These are phyloP conservation scores for Coemansia sp. DNA, from an alignment of 192 early-diverging fungal genomes.

Conservation along the genomic window DNA sequence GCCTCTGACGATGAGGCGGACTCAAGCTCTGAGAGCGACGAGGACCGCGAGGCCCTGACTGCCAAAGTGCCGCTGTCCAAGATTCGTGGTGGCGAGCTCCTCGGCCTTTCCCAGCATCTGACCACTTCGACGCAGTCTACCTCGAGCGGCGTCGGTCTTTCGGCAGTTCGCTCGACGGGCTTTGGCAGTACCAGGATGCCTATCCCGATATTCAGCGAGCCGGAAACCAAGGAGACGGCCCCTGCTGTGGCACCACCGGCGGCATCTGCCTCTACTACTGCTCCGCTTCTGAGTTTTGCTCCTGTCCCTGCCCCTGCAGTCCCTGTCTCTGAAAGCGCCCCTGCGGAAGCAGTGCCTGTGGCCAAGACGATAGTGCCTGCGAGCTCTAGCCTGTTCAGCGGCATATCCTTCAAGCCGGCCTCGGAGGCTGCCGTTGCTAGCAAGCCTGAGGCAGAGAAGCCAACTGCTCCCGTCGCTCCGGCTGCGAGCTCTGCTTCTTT, in stretches of 20 bases:
- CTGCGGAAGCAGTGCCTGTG: not conserved
- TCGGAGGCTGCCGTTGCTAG: not conserved
- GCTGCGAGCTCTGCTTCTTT: not conserved
- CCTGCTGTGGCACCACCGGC: not conserved
- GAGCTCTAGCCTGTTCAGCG: conserved; percentile 5
- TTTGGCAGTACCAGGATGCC: conserved; percentile 49
- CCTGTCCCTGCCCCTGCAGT: not conserved
- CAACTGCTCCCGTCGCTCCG: not conserved
- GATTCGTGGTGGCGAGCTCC: conserved; percentile 51
- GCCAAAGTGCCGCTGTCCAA: conserved; percentile 42
- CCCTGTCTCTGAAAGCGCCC: not conserved
- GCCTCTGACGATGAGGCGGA: conserved; percentile 13
- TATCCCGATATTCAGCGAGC: conserved; percentile 31
- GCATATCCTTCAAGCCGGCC: conserved; percentile 4
- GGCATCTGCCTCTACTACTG: not conserved
- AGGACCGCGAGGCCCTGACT: conserved; percentile 43
- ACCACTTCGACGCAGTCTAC: conserved; percentile 14
- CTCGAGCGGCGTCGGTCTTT: not conserved
- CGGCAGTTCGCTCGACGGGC: conserved; percentile 34
- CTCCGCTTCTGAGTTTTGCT: not conserved
- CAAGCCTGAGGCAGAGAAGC: not conserved
- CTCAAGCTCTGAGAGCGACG: conserved; percentile 38
- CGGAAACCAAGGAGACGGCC: conserved; percentile 1
- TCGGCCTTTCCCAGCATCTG: conserved; percentile 40
- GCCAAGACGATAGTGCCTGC: not conserved